Evolutionary conservation across 208 protist genomes (phyloP), one percentile per base, ranked within the genome.

Genomic region (Trypanosoma scelopori): DNA sequence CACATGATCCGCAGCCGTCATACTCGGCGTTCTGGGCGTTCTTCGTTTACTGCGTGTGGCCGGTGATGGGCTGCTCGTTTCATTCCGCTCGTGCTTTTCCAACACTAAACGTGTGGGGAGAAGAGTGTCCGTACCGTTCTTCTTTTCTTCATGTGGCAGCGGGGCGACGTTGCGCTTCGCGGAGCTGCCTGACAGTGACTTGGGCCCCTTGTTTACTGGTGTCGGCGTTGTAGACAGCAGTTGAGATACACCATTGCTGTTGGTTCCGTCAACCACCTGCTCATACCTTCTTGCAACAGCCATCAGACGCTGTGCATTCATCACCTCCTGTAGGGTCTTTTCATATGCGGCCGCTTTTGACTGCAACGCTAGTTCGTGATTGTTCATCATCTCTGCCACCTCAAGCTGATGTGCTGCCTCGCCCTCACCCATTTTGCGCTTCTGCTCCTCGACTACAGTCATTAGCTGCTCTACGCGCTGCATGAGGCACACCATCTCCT

Each of bases 11-110:
- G 87, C 87, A 28, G 80, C 70, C 0, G 87, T 93, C 15, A 79
- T 22, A 65, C 81, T 90, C 37, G 87, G 87, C 41, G 83, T 93
- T n/a, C 81, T 81, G 16, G 87, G 87, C 6, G 83, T 85, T 39
- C 78, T 80, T 11, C 77, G 72, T 71, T 76, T 80, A 20, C 61
- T 63, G 5, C 18, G 46, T 18, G 39, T 39, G n/a, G 67, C 69
- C 47, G 78, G 43, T 3, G 76, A 69, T 28, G 70, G 45, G 3
- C 61, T 76, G 43, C 47, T 60, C 1, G 42, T 39, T 1, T 60
- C 65, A 13, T 63, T 50, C 20, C 76, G 41, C 37, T 71, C 65
- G 20, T 56, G 65, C 46, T 71, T 71, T 37, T 57, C 55, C 2
- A 53, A 51, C 16, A 55, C 9, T n/a, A 18, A 7, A 20, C 16